Conservation (phyloP, 371 early-diverging fungal genomes). For the Mucor circinelloides region DNA sequence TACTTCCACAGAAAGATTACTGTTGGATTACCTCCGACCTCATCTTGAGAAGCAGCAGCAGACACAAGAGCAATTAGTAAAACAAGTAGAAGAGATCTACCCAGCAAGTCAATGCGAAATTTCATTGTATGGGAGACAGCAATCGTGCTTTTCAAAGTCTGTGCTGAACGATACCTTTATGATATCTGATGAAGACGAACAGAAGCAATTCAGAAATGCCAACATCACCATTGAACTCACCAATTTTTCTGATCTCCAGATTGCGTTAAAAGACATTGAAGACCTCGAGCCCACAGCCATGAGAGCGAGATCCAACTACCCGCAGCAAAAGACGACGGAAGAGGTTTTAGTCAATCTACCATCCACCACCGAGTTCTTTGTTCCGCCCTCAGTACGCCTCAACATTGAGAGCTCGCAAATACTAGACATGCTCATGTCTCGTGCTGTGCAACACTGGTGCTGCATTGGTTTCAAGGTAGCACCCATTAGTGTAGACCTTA, state of each 20-base stretch:
- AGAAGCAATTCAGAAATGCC: neutral
- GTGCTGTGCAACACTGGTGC: conserved; percentile 31
- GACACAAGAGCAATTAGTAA: neutral
- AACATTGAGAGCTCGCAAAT: conserved; percentile 19
- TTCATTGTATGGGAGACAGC: neutral
- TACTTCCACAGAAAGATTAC: conserved; percentile 11
- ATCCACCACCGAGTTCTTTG: neutral
- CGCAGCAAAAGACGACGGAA: conserved; percentile 6
- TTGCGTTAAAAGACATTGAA: conserved; percentile 17
- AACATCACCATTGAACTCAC: conserved; percentile 13
- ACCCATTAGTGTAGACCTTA: conserved; percentile 20
- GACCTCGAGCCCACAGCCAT: neutral
- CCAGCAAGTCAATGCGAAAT: neutral
- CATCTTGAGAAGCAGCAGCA: conserved; percentile 2
- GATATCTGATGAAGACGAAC: conserved; percentile 10
- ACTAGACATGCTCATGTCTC: conserved; percentile 25
- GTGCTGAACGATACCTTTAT: conserved; percentile 11
- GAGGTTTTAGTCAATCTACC: conserved; percentile 7
- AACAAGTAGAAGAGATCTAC: neutral
- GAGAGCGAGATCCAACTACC: neutral
- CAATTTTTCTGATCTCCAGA: conserved; percentile 19
- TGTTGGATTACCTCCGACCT: conserved; percentile 15
- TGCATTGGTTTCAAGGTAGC: conserved; percentile 33
- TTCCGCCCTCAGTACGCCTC: conserved; percentile 20
- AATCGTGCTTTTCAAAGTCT: neutral